phyloP scores from a whole-genome alignment of 306 rosid genomes.

The Mimosa pudica region DNA sequence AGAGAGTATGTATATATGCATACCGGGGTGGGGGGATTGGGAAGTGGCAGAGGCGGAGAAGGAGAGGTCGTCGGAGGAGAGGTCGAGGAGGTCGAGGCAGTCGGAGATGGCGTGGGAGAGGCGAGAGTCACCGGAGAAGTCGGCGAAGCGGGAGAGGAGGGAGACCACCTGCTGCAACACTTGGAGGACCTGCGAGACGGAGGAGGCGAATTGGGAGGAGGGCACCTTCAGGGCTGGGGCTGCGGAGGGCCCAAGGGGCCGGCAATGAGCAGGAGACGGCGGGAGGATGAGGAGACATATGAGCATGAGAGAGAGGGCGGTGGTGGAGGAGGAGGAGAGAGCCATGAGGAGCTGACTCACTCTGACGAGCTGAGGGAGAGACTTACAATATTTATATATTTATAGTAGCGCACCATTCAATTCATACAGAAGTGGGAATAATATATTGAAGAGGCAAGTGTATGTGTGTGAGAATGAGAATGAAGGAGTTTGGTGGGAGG shows the following conservation, averaged over 20 bases:
- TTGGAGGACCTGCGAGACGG: slow-evolving; percentile 46
- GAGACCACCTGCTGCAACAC: slow-evolving; percentile 49
- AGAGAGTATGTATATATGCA: too few relatives aligned
- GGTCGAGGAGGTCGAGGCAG: slow-evolving; percentile 78
- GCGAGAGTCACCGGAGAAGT: slow-evolving; percentile 57
- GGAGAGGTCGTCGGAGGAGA: slow-evolving; percentile 57
- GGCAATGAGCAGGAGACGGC: slow-evolving; percentile 26
- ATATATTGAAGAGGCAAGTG: too few relatives aligned
- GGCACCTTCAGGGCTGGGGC: slow-evolving; percentile 47
- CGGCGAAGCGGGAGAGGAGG: slow-evolving; percentile 54
- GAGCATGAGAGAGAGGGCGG: slow-evolving; percentile 12
- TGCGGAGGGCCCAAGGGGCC: not conserved
- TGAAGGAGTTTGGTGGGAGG: slow-evolving; percentile 29
- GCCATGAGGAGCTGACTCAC: slow-evolving; percentile 34
- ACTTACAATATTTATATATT: too few relatives aligned
- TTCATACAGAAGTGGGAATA: too few relatives aligned
- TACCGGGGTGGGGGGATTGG: slow-evolving; percentile 55
- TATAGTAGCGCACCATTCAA: too few relatives aligned
- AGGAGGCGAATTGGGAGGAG: slow-evolving; percentile 51
- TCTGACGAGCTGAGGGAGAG: not conserved
- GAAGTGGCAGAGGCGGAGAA: slow-evolving; percentile 67
- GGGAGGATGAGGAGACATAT: not conserved
- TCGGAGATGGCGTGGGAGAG: slow-evolving; percentile 71
- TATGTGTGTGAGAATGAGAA: not conserved
- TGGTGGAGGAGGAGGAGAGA: slow-evolving; percentile 5